Evolutionary conservation across 306 rosid genomes (phyloP), one percentile per base, ranked within the genome.

Genomic region (Geum urbanum): DNA sequence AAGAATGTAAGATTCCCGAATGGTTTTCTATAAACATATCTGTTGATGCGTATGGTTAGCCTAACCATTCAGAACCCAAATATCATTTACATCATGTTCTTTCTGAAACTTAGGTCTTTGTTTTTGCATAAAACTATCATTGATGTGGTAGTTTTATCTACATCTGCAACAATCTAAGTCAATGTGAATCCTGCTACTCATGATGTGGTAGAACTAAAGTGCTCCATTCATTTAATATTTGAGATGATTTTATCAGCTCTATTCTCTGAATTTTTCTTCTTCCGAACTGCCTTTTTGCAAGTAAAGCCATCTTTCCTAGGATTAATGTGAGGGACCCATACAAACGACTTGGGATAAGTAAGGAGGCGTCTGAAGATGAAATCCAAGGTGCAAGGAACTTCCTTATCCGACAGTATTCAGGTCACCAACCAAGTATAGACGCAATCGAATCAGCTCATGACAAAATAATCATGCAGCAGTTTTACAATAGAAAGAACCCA

Each of bases 361-460:
- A 63, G 79, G 99, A 94, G 69, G 99, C 99, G 57, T 91, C 97
- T 47, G 97, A 94, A 82, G 95, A 88, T 67, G 99, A 94, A 81
- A 94, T 91, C 83, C 97, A 94, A 82, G 84, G 78, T 39, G 99
- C 97, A 40, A 91, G 99, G 78, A 94, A 91, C 83, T 94, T 91
- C 71, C 90, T 94, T 64, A 79, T 94, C 76, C 88, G 86, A 72
- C 84, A 88, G 58, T 91, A 87, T 70, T 82, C 85, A 4, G 96
- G 95, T 64, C 97, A 94, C 82, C 84, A 94, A 81, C 95, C 96
- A 46, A 94, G 98, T 78, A 78, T 88, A 22, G 97, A 87, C 77
- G 92, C 98, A 47, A 90, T 94, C 78, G 98, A 94, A 82, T 88
- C 97, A 22, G 98, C 98, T 0, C 92, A 94, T 81, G 92, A 90